Evolutionary conservation across 805 yeast genomes (phyloP).

Genomic region (Saccharomyces mikatae): DNA sequence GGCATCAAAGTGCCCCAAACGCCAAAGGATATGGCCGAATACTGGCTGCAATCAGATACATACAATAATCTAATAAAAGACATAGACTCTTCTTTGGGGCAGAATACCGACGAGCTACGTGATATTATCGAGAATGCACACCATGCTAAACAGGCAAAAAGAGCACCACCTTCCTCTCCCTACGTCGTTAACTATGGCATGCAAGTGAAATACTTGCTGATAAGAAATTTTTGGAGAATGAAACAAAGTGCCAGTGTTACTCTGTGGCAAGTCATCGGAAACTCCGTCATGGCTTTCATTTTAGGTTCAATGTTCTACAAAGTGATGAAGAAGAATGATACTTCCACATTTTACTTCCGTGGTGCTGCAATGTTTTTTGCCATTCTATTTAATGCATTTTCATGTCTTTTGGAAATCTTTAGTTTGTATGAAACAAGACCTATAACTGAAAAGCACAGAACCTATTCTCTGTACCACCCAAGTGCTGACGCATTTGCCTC

Average conservation of each 20-base stretch:
- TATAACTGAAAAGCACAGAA: constrained; percentile 51
- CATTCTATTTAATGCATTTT: constrained; percentile 52
- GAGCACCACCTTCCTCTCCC: constrained; percentile 41
- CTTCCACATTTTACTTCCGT: constrained; percentile 46
- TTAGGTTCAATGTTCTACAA: constrained; percentile 53
- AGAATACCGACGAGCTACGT: constrained; percentile 19
- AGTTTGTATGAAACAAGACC: constrained; percentile 47
- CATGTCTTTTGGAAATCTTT: constrained; percentile 52
- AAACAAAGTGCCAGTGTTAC: constrained; percentile 44
- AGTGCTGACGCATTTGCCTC: constrained; percentile 53
- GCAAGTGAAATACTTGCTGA: constrained; percentile 42
- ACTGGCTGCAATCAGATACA: constrained; percentile 49
- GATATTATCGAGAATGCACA: constrained; percentile 34
- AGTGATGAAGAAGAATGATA: constrained; percentile 28
- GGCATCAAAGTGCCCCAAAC: constrained; percentile 53
- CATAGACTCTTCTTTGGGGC: constrained; percentile 36
- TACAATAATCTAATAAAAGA: constrained; percentile 35
- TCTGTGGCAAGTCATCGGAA: constrained; percentile 36
- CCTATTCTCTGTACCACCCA: constrained; percentile 50
- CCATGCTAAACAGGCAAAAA: constrained; percentile 43
- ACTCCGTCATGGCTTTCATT: constrained; percentile 46
- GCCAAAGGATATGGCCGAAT: constrained; percentile 51
- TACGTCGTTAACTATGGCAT: constrained; percentile 43
- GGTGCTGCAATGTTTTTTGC: constrained; percentile 64
- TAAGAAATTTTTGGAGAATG: constrained; percentile 42